Evolutionary conservation across 73 alveolate species (phyloP).

Genomic region (Breviolum minutum): DNA sequence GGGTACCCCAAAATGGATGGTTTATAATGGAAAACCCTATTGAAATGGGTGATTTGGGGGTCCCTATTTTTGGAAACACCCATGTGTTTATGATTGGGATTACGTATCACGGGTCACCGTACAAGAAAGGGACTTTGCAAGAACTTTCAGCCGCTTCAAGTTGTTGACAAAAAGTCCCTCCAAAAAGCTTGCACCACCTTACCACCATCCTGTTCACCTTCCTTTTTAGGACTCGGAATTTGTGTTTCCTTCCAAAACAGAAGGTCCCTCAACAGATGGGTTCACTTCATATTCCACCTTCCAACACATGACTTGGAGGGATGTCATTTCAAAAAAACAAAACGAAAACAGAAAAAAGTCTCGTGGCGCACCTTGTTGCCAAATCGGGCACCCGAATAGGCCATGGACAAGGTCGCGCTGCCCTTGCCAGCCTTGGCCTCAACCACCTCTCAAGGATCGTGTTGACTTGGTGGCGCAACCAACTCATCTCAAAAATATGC

Average conservation of each 20-base stretch:
- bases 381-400: conserved; percentile 93
- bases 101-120: not conserved
- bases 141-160: no score
- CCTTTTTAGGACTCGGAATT: not conserved
- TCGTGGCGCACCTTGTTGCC: conserved; percentile 57
- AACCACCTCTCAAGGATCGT: conserved; percentile 37
- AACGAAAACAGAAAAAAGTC: no score
- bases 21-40: no score
- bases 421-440: conserved; percentile 95
- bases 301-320: not conserved
- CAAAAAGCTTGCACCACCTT: no score
- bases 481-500: not conserved
- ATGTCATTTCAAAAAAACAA: no score
- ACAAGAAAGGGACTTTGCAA: no score
- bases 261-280: not conserved
- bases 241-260: not conserved
- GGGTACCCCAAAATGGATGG: no score
- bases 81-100: not conserved
- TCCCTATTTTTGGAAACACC: no score
- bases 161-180: no score
- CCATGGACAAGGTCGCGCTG: conserved; percentile 95
- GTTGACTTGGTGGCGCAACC: not conserved
- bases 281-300: not conserved
- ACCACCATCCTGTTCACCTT: no score
- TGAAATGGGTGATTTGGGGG: no score